phyloP scores from a whole-genome alignment of 345 rosid species.

The Syzygium oleosum region DNA sequence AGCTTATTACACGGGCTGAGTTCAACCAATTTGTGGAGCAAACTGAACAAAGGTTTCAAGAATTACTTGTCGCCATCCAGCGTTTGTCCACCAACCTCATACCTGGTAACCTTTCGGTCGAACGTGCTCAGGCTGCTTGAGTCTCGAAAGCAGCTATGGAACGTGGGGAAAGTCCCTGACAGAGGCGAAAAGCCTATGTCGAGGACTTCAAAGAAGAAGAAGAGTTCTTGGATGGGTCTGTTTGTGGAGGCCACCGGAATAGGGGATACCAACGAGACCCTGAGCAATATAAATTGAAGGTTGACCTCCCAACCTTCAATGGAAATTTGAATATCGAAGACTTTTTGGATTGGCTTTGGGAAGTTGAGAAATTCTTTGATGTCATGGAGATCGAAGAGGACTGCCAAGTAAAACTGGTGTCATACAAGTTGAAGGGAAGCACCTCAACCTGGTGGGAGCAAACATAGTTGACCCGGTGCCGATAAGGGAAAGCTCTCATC shows the following conservation, averaged over 20 bases:
- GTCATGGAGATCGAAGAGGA: neutral
- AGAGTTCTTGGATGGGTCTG: neutral
- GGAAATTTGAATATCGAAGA: neutral
- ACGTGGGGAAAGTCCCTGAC: neutral
- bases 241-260: neutral
- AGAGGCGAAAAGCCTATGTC: neutral
- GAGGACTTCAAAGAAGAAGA: neutral
- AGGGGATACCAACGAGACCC: neutral
- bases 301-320: neutral
- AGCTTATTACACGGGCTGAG: neutral
- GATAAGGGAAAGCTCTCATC: neutral
- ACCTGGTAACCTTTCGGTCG: neutral
- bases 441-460: conserved; percentile 1
- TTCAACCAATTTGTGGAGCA: neutral
- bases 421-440: neutral
- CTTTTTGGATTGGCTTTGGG: neutral
- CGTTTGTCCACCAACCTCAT: neutral
- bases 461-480: neutral
- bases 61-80: neutral
- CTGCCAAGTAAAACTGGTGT: neutral
- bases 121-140: neutral
- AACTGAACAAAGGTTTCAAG: neutral
- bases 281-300: neutral
- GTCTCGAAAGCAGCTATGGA: neutral
- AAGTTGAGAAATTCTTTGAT: neutral